Conservation (phyloP, 768 basidiomycete genomes). For the Tricholoma sp. region DNA sequence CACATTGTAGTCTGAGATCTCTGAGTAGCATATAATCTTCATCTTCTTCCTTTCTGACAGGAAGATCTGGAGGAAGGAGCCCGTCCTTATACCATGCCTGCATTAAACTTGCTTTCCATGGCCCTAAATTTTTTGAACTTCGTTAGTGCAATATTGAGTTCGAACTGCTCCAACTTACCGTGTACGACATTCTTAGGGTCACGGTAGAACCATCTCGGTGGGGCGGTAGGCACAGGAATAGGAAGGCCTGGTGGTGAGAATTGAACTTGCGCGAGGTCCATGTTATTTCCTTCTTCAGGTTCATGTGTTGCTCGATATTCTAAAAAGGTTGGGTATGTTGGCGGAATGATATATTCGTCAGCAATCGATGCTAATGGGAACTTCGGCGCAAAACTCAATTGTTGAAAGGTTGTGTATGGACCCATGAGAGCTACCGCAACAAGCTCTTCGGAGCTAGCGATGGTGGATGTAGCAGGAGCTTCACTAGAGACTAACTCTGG, state of each 20-base stretch:
- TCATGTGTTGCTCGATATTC: conserved; percentile 65
- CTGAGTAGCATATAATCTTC: conserved; percentile 60
- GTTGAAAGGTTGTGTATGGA: conserved; percentile 90
- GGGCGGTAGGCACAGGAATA: conserved; percentile 59
- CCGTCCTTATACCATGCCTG: conserved; percentile 88
- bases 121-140: conserved; percentile 41
- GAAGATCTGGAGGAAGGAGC: conserved; percentile 75
- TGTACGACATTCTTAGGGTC: conserved; percentile 80
- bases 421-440: conserved; percentile 67
- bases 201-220: conserved; percentile 77
- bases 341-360: conserved; percentile 89
- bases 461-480: conserved; percentile 25
- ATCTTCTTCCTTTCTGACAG: conserved; percentile 75
- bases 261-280: conserved; percentile 55
- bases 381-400: conserved; percentile 77
- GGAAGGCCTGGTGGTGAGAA: conserved; percentile 80
- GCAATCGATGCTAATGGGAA: conserved; percentile 88
- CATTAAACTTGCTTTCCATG: conserved; percentile 87
- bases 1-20: conserved; percentile 70
- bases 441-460: conserved; percentile 60
- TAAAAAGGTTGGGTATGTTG: conserved; percentile 78
- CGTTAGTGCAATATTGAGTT: not conserved
- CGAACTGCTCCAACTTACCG: conserved; percentile 40
- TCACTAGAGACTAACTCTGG: conserved; percentile 29
- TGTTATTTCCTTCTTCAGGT: conserved; percentile 41